Conservation (phyloP, 2,329 filamentous ascomycete genomes). For the Diatrype stigma region DNA sequence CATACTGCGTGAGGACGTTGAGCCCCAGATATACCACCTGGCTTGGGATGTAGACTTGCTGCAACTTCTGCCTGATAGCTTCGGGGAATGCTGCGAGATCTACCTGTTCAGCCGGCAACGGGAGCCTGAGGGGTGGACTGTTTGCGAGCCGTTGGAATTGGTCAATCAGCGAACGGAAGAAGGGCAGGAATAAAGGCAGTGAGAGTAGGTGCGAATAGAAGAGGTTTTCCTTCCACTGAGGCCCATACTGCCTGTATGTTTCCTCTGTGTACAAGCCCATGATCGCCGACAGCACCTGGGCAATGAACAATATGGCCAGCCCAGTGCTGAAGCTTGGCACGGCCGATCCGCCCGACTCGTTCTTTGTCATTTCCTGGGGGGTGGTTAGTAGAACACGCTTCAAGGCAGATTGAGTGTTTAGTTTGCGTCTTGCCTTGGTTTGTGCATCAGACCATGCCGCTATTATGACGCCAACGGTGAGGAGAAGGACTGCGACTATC, state of each 20-base stretch:
- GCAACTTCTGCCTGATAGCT: conserved; percentile 33
- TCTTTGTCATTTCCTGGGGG: conserved; percentile 18
- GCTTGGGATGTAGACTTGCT: conserved; percentile 51
- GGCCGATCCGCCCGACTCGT: conserved; percentile 22
- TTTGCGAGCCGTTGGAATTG: conserved; percentile 61
- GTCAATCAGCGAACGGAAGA: conserved; percentile 58
- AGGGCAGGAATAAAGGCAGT: conserved; percentile 70
- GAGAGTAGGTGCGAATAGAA: conserved; percentile 85
- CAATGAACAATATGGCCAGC: conserved; percentile 76
- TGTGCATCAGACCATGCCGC: conserved; percentile 88
- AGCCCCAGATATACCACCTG: conserved; percentile 67
- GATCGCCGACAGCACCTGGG: conserved; percentile 84
- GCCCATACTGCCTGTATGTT: conserved; percentile 79
- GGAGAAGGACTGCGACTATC: conserved; percentile 71
- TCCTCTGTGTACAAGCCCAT: conserved; percentile 96
- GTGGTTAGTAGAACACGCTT: conserved; percentile 17
- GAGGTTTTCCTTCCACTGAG: conserved; percentile 91
- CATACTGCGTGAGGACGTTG: conserved; percentile 86
- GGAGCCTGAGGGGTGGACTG: conserved; percentile 58
- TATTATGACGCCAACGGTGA: conserved; percentile 81
- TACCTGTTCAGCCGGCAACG: conserved; percentile 26
- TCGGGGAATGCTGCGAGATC: conserved; percentile 31
- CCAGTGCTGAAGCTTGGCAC: conserved; percentile 59
- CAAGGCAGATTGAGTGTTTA: not conserved
- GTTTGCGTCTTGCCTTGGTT: conserved; percentile 55